Conservation (phyloP, 1,284 basidiomycete species). For the Trametes hirsuta region DNA sequence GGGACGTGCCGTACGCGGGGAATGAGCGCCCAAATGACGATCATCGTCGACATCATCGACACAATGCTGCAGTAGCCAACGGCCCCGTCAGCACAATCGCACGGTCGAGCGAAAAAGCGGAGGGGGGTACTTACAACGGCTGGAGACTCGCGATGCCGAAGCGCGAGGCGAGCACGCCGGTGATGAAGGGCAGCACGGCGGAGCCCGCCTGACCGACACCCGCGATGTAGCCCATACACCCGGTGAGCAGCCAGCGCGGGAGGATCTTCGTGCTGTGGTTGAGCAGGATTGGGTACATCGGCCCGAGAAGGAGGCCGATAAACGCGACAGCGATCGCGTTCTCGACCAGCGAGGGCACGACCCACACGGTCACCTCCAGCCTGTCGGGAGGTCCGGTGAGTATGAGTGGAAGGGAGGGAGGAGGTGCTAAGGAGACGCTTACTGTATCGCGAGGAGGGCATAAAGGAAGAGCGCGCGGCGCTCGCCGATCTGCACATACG, state of each 20-base stretch:
- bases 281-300: slow-evolving; percentile 71
- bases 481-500: slow-evolving; percentile 49
- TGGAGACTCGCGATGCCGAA: slow-evolving; percentile 61
- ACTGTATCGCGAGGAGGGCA: slow-evolving; percentile 54
- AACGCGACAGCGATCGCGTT: slow-evolving; percentile 63
- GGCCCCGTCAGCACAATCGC: not conserved
- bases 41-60: slow-evolving; percentile 38
- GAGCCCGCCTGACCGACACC: slow-evolving; percentile 69
- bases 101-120: not conserved
- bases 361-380: slow-evolving; percentile 67
- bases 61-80: slow-evolving; percentile 22
- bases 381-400: slow-evolving; percentile 31
- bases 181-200: slow-evolving; percentile 68
- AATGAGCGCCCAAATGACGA: slow-evolving; percentile 36
- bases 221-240: slow-evolving; percentile 69
- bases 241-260: slow-evolving; percentile 64
- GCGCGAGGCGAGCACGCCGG: slow-evolving; percentile 56
- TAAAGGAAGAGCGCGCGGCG: slow-evolving; percentile 57
- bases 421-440: slow-evolving; percentile 21
- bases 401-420: not conserved
- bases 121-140: slow-evolving; percentile 50
- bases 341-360: slow-evolving; percentile 60
- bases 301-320: slow-evolving; percentile 47
- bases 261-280: slow-evolving; percentile 59
- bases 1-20: slow-evolving; percentile 32